Base-by-base conservation (phyloP, 2,329 filamentous ascomycete species). In the Microsporum ferrugineum region DNA sequence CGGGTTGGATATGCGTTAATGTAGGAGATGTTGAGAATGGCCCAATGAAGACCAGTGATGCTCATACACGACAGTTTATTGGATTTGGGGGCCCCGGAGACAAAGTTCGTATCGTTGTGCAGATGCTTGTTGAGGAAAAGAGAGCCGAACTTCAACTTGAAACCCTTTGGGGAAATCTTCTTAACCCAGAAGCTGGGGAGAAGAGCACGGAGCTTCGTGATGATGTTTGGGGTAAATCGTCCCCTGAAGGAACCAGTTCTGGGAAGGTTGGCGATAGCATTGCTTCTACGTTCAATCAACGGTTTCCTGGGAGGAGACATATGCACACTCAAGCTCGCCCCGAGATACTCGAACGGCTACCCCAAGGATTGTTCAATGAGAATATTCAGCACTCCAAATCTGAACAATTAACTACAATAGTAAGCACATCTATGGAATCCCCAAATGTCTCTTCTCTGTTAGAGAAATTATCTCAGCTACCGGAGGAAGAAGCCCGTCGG, bases 1-100 rank as follows among this genome's bases (percentile, higher is more conserved):
- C 92, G 0, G 91, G 91, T 7, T 99, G 94, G 94, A 88, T 99
- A 23, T 99, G 94, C 73, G 88, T 97, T 63, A 95, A 96, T 71
- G 82, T 94, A 7, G 89, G 89, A 3, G 83, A 82, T 14, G 80
- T 90, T 0, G 83, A 87, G 49, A 81, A 82, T 27, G 77, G 80
- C 10, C 63, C 66, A 45, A 67, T 73, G 38, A 69, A 70, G 45
- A 53, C 66, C 36, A 57, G 58, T 2, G 43, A 14, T 12, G 12
- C 33, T 38, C 57, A 58, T 31, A 57, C 56, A 17, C 58, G 56
- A 14, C 68, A 64, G 3, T 84, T 91, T 61, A 85, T 90, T 38
- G 92, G 92, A 0, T 96, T 96, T 69, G 89, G 90, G 1, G 77
- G 78, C 39, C 69, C 77, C 61, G 78, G 74, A 7, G 75, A 78